A percentile compares a stretch with the other conserved stretches of the same genome.
These are phyloP conservation scores for Setaria viridis DNA, from an alignment of 202 grass and related monocot species.

Conservation along the genomic window DNA sequence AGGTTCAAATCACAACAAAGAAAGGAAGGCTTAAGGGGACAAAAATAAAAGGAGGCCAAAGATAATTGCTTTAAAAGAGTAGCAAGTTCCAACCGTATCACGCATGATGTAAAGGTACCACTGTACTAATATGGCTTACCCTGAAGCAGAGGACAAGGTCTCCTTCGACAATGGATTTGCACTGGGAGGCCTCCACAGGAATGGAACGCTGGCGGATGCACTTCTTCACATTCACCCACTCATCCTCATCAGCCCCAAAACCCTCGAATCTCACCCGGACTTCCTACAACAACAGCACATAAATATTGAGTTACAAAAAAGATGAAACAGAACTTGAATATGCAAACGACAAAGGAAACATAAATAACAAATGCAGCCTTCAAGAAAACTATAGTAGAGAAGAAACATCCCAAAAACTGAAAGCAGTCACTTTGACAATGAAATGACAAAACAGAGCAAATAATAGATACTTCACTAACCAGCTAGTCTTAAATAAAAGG, in stretches of 20 bases:
- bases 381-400: slow-evolving; percentile 33
- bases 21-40: neutral
- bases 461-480: neutral
- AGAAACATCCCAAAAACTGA: neutral
- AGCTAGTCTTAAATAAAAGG: neutral
- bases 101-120: neutral
- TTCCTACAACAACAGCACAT: slow-evolving; percentile 61
- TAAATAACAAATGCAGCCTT: neutral
- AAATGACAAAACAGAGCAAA: neutral
- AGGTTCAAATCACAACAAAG: slow-evolving; percentile 30
- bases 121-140: slow-evolving; percentile 42
- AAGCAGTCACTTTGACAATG: slow-evolving; percentile 8
- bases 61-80: neutral
- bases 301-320: slow-evolving; percentile 24
- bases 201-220: slow-evolving; percentile 85
- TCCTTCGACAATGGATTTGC: slow-evolving; percentile 59
- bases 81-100: neutral
- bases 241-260: slow-evolving; percentile 88
- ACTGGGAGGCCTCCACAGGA: slow-evolving; percentile 83
- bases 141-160: slow-evolving; percentile 93
- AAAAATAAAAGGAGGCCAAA: neutral
- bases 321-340: neutral
- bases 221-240: slow-evolving; percentile 92
- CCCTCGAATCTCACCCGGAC: slow-evolving; percentile 84
- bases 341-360: slow-evolving; percentile 9